Percentiles rank a stretch among this genome's conserved stretches.
These are phyloP conservation scores for Boletus sp. DNA, from an alignment of 1,284 basidiomycete genomes.

Conservation along the genomic window DNA sequence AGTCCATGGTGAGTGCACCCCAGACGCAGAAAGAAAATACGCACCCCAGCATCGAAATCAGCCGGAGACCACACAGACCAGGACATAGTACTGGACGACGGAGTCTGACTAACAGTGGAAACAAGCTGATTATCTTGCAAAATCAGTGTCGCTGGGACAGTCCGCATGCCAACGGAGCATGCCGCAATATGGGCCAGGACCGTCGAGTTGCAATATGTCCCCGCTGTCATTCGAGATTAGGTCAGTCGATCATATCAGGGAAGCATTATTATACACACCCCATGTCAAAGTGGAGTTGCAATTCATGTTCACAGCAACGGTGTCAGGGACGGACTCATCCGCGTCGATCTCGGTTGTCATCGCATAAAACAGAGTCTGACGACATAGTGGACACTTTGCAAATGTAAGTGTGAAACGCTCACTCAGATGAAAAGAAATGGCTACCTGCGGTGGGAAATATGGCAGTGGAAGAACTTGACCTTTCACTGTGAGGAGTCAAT, in stretches of 20 bases:
- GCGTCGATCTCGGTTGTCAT: neutral
- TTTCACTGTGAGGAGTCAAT: neutral
- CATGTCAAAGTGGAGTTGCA: neutral
- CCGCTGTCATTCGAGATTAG: neutral
- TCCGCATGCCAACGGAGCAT: neutral
- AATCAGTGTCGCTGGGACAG: neutral
- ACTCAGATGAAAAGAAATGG: neutral
- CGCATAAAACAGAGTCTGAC: neutral
- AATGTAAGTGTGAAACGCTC: neutral
- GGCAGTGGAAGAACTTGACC: neutral
- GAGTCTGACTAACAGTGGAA: neutral
- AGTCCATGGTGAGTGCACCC: neutral
- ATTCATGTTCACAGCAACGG: neutral
- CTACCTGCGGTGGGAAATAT: neutral
- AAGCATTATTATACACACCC: neutral
- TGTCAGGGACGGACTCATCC: neutral
- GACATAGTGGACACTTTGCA: neutral
- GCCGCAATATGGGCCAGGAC: neutral
- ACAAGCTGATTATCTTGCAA: neutral
- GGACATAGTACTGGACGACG: neutral
- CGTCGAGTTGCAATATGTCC: neutral
- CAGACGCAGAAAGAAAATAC: neutral
- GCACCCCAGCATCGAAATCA: neutral
- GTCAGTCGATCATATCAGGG: neutral
- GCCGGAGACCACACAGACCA: constrained; percentile 1